Conservation (phyloP, 345 rosid genomes). For the Psidium guajava region DNA sequence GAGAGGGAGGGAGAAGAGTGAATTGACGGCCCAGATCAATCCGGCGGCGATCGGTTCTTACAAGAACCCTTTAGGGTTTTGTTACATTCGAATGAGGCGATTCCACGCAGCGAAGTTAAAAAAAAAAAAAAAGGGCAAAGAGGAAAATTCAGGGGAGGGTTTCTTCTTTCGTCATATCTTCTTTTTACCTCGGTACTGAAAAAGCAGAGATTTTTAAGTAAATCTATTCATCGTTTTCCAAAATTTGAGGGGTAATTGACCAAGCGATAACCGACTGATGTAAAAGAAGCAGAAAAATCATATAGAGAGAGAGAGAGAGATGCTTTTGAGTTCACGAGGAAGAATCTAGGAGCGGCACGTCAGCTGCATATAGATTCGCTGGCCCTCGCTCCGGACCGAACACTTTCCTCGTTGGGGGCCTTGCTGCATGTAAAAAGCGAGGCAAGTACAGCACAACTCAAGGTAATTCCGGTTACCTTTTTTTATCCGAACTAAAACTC, state of each 20-base stretch:
- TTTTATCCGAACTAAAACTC: neutral
- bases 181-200: neutral
- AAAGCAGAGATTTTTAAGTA: neutral
- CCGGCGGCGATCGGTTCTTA: slow-evolving; percentile 72
- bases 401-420: neutral
- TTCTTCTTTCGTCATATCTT: neutral
- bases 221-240: neutral
- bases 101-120: neutral
- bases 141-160: neutral
- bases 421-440: neutral
- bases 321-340: neutral
- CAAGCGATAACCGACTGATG: neutral
- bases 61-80: slow-evolving; percentile 96
- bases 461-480: neutral
- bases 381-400: neutral
- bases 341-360: slow-evolving; percentile 1
- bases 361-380: neutral
- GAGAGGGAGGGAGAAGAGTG: neutral
- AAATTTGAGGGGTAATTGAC: neutral
- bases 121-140: neutral
- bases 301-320: slow-evolving; percentile 10
- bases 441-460: neutral
- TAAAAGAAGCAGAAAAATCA: neutral
- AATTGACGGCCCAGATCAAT: slow-evolving; percentile 23
- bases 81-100: neutral